Evolutionary conservation across 208 protist species (phyloP), one percentile per base, ranked within the genome.

Genomic region (Crithidia brevicula): DNA sequence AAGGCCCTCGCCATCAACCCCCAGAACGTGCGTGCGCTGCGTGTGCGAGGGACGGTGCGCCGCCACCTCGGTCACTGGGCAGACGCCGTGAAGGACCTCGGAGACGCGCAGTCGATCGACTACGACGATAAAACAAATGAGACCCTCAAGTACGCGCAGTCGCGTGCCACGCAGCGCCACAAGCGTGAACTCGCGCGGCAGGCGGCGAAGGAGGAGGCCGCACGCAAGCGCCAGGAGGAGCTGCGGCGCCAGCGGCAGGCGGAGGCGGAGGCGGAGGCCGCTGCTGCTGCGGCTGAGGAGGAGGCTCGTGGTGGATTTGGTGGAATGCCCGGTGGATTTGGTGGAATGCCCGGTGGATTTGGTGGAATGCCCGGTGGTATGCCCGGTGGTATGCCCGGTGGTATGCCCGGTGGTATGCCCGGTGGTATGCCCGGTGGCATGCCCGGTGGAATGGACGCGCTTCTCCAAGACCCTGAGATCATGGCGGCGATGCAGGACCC

Each of bases 11-110:
- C 30, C 20, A 58, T 87, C 34, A 93, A 93, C 59, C 80, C 85
- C 5, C 74, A 93, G 43, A 91, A 92, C 53, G 89, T 91, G 13
- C 81, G 84, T 34, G 89, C 85, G 18, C 74, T 95, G 40, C 81
- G 86, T 33, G 86, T 95, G 60, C 74, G 85, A 6, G 89, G 89
- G 16, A 89, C 71, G 9, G 77, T 89, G 23, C 71, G 75, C 60
- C 89, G 86, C 60, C 84, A 91, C 67, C 62, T 90, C 45, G 86
- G 82, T 16, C 65, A 66, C 46, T 95, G 85, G 85, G 77, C 81
- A 43, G 82, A 87, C 15, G 74, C 89, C 25, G 71, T 86, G 47
- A 82, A 81, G 36, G 86, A 91, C 56, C 89, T 95, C 27, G 79
- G 72, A 53, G 79, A 73, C 34, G 89, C 86, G 2, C 84, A 95